Conservation (phyloP, 805 yeast species). For the Candida namnaoensis region DNA sequence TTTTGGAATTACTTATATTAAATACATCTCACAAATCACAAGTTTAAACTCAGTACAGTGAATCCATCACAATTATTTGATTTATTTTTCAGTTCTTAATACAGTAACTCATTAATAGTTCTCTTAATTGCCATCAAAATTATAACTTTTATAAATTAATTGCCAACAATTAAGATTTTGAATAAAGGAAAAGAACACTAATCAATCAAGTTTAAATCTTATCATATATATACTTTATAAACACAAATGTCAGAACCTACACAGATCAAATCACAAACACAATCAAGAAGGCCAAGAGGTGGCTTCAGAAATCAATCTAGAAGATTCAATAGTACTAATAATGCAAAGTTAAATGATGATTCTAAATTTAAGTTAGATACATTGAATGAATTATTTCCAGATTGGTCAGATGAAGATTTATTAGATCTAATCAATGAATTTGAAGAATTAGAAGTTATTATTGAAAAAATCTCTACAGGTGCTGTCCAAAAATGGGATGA, state of each 20-base stretch:
- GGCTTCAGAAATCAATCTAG: conserved; percentile 37
- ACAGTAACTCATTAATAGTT: too few species aligned
- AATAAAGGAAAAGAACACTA: too few species aligned
- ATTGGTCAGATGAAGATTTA: conserved; percentile 87
- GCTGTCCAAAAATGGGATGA: conserved; percentile 92
- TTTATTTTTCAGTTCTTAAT: too few species aligned
- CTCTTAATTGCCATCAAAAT: too few species aligned
- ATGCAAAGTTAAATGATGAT: conserved; percentile 20
- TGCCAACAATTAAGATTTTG: too few species aligned
- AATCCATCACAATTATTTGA: too few species aligned
- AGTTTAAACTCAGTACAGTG: too few species aligned
- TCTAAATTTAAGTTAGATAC: conserved; percentile 36
- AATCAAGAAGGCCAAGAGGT: conserved; percentile 19
- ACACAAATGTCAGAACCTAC: conserved; percentile 9
- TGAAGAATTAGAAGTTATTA: conserved; percentile 68
- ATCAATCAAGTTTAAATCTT: too few species aligned
- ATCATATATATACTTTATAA: too few species aligned
- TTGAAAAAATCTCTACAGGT: conserved; percentile 84
- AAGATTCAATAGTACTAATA: conserved; percentile 23
- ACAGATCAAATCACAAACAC: conserved; percentile 3
- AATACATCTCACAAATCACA: too few species aligned
- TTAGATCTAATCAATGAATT: conserved; percentile 67
- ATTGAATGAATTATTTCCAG: conserved; percentile 84
- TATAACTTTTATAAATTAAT: too few species aligned
- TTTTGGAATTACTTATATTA: too few species aligned